A percentile compares a stretch with the other conserved stretches of the same genome.
phyloP scores from a whole-genome alignment of 805 yeast species.

The Schizosaccharomyces octosporus region DNA sequence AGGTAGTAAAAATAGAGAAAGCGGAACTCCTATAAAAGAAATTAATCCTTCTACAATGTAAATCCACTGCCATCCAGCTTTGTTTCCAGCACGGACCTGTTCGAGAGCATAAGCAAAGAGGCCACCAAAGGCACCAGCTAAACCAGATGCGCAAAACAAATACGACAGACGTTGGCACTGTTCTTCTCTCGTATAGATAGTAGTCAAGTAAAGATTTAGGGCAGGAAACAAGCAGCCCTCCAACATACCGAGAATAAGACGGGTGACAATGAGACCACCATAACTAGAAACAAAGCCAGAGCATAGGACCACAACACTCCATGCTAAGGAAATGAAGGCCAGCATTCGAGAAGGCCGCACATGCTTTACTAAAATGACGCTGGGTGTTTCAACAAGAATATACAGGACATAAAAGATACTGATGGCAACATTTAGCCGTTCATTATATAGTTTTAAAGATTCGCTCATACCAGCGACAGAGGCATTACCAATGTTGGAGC shows the following conservation, averaged over 20 bases:
- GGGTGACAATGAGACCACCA: slow-evolving; percentile 34
- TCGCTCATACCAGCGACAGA: slow-evolving; percentile 21
- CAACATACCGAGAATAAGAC: slow-evolving; percentile 40
- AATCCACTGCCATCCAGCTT: slow-evolving; percentile 27
- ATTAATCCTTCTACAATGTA: slow-evolving; percentile 26
- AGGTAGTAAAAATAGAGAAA: slow-evolving; percentile 25
- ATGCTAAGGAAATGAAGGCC: slow-evolving; percentile 34
- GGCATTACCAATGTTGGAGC: slow-evolving; percentile 24
- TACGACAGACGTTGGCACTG: slow-evolving; percentile 45
- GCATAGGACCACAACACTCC: slow-evolving; percentile 22
- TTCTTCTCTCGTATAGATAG: slow-evolving; percentile 32
- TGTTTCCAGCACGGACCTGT: slow-evolving; percentile 16
- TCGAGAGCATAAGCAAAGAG: slow-evolving; percentile 33
- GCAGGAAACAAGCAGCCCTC: slow-evolving; percentile 53
- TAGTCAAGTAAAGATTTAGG: slow-evolving; percentile 16
- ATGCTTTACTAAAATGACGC: slow-evolving; percentile 34
- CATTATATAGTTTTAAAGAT: slow-evolving; percentile 19
- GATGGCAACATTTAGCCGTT: slow-evolving; percentile 30
- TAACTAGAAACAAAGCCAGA: slow-evolving; percentile 39
- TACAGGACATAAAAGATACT: slow-evolving; percentile 54
- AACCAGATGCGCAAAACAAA: slow-evolving; percentile 44
- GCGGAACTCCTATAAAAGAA: slow-evolving; percentile 14
- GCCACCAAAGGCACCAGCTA: slow-evolving; percentile 63
- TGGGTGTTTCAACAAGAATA: slow-evolving; percentile 28
- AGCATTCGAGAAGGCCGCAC: slow-evolving; percentile 35